These are phyloP conservation scores for Cicer pinnatifidum DNA, from an alignment of 306 rosid species.

Conservation along the genomic window DNA sequence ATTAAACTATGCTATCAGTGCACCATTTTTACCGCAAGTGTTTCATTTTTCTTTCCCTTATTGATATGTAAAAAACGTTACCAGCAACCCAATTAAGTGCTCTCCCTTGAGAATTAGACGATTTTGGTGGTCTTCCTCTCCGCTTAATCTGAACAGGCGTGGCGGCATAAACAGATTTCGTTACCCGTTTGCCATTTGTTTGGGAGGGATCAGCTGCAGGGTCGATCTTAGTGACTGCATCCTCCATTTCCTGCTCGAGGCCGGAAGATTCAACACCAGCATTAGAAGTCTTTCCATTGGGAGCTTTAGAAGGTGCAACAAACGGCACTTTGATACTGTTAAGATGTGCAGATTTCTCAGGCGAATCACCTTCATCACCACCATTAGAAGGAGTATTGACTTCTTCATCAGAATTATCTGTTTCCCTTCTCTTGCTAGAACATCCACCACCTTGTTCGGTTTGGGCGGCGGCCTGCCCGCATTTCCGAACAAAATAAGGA, in stretches of 20 bases:
- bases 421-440: slow-evolving; percentile 44
- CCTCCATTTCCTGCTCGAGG: slow-evolving; percentile 14
- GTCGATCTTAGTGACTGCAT: background rate
- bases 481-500: slow-evolving; percentile 63
- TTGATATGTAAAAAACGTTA: slow-evolving; percentile 37
- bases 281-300: slow-evolving; percentile 35
- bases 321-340: slow-evolving; percentile 39
- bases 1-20: slow-evolving; percentile 12
- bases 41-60: slow-evolving; percentile 15
- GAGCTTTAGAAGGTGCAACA: slow-evolving; percentile 29
- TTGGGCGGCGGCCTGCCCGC: slow-evolving; percentile 43
- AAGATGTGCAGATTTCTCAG: slow-evolving; percentile 41
- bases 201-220: slow-evolving; percentile 3
- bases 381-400: slow-evolving; percentile 46
- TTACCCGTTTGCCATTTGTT: slow-evolving; percentile 25
- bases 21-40: slow-evolving; percentile 5
- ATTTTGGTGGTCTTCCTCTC: slow-evolving; percentile 47
- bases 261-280: slow-evolving; percentile 36
- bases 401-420: slow-evolving; percentile 45
- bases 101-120: background rate
- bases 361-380: slow-evolving; percentile 44
- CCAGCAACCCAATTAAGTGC: slow-evolving; percentile 43
- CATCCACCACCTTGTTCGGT: slow-evolving; percentile 40
- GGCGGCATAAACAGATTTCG: slow-evolving; percentile 36
- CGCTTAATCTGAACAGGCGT: slow-evolving; percentile 32